A percentile compares a stretch with the other conserved stretches of the same genome.
These are phyloP conservation scores for Penicillium italicum DNA, from an alignment of 2,329 filamentous ascomycete species.

Conservation along the genomic window DNA sequence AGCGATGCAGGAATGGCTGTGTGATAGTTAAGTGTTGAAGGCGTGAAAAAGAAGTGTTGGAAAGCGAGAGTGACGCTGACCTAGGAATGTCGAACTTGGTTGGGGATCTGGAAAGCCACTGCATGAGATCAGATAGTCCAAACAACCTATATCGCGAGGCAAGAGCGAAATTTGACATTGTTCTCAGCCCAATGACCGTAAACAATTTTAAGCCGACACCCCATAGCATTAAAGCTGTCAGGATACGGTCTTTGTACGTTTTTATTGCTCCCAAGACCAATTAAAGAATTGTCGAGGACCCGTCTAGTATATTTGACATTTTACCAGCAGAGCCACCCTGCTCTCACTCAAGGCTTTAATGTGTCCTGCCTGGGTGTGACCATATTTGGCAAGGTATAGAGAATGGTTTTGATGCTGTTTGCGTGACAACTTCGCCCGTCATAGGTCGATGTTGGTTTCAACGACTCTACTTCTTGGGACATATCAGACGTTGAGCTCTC, in stretches of 20 bases:
- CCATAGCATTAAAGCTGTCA: neutral
- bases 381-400: neutral
- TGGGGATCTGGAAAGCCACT: neutral
- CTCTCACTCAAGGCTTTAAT: neutral
- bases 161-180: neutral
- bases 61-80: neutral
- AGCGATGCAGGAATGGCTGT: neutral
- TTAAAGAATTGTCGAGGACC: neutral
- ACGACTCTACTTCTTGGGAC: neutral
- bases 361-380: neutral
- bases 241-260: neutral
- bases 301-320: neutral
- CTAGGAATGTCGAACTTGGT: neutral
- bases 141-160: neutral
- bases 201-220: neutral
- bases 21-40: neutral
- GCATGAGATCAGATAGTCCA: neutral
- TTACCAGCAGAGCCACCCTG: neutral
- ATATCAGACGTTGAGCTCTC: neutral
- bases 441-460: neutral
- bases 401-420: too few relatives aligned
- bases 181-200: neutral
- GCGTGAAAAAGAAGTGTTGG: neutral
- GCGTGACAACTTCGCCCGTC: neutral
- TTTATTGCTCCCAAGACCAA: neutral